Evolutionary conservation across 441 rosid species (phyloP).

Genomic region (Pelargonium australe): DNA sequence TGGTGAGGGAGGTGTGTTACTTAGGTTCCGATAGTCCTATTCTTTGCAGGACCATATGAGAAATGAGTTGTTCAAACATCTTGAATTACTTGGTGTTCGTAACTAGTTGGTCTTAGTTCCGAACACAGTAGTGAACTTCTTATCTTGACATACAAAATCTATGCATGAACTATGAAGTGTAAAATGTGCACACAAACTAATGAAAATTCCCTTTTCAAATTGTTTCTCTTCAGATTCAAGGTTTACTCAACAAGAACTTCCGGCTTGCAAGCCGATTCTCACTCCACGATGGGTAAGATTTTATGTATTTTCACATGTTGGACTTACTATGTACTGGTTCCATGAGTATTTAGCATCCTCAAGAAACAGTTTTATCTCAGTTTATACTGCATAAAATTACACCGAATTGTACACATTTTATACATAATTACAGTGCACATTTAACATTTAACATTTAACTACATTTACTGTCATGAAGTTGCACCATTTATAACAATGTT

Average conservation of each 20-base stretch:
- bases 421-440: no score
- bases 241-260: conserved; percentile 76
- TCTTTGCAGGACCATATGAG: background rate
- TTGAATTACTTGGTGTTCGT: background rate
- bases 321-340: background rate
- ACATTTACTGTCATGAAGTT: no score
- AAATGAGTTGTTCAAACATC: background rate
- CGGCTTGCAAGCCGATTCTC: conserved; percentile 71
- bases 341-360: background rate
- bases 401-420: no score
- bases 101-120: background rate
- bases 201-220: background rate
- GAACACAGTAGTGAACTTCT: background rate
- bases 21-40: background rate
- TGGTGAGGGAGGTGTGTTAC: no score
- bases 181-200: background rate
- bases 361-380: background rate
- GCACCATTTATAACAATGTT: no score
- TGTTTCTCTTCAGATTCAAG: conserved; percentile 46
- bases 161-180: background rate
- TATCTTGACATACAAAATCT: background rate
- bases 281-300: conserved; percentile 53
- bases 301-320: background rate
- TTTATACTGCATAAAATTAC: no score
- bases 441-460: no score